Conservation (phyloP, 441 rosid genomes). For the Omphalea diandra region DNA sequence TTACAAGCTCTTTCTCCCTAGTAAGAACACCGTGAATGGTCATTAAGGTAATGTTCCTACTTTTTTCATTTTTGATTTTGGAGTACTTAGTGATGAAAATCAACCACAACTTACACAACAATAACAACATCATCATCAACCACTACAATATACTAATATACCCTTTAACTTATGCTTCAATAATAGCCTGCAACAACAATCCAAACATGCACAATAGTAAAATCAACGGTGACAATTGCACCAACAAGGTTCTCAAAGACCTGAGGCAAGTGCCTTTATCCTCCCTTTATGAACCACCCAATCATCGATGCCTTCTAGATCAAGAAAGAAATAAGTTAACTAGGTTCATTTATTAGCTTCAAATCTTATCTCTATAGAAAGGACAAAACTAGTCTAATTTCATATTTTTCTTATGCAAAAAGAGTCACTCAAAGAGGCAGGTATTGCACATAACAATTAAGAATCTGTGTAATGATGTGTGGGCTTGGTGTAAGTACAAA, state of each 20-base stretch:
- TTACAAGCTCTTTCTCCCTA: conserved; percentile 49
- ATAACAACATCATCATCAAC: conserved; percentile 17
- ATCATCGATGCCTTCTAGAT: conserved; percentile 38
- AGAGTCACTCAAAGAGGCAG: conserved; percentile 58
- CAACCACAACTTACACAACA: conserved; percentile 27
- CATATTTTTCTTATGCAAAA: conserved; percentile 37
- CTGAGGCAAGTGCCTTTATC: neutral
- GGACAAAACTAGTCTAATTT: conserved; percentile 1
- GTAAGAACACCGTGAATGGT: conserved; percentile 10
- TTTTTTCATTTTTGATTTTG: conserved; percentile 29
- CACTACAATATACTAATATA: neutral
- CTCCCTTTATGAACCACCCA: conserved; percentile 26
- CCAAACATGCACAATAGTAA: neutral
- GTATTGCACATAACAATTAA: conserved; percentile 70
- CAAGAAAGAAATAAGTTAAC: conserved; percentile 66
- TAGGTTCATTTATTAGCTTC: neutral
- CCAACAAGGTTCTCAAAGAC: conserved; percentile 8
- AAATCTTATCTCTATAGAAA: neutral
- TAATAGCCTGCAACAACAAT: neutral
- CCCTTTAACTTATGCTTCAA: conserved; percentile 11
- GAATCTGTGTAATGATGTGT: conserved; percentile 67
- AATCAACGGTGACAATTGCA: conserved; percentile 22
- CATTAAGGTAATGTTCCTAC: conserved; percentile 22
- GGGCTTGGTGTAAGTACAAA: conserved; percentile 99
- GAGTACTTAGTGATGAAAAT: conserved; percentile 18